Conservation (phyloP, 306 rosid genomes). For the Quercus glauca region DNA sequence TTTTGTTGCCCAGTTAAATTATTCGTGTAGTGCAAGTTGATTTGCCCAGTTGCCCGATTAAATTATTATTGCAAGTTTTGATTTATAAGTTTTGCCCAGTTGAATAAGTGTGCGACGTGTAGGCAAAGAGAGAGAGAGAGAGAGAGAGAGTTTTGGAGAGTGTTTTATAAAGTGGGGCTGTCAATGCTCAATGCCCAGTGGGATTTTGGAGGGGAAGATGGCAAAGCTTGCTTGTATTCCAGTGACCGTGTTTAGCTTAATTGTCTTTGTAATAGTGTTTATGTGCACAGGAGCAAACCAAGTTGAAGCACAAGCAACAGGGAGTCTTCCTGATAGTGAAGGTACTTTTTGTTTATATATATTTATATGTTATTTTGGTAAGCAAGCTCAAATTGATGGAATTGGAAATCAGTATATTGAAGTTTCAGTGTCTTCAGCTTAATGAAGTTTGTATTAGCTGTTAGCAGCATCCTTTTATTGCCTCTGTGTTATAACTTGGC, state of each 20-base stretch:
- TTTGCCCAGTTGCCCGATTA: too few species aligned
- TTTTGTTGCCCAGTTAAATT: too few species aligned
- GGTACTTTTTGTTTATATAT: constrained; percentile 5
- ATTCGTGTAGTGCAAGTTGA: too few species aligned
- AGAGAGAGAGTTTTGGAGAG: too few species aligned
- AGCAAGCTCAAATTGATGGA: background rate
- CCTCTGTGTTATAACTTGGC: too few species aligned
- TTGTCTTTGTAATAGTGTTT: background rate
- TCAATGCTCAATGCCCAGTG: background rate
- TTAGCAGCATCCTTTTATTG: too few species aligned
- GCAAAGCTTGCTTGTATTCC: background rate
- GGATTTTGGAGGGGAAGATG: background rate
- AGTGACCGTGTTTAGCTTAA: background rate
- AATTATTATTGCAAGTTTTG: too few species aligned
- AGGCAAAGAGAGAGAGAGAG: too few species aligned
- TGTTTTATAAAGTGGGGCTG: background rate
- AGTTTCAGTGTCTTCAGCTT: background rate
- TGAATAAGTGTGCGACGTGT: too few species aligned
- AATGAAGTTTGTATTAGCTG: background rate
- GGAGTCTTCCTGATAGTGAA: constrained; percentile 22
- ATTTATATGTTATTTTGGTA: background rate
- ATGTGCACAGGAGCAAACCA: constrained; percentile 1
- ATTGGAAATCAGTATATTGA: background rate
- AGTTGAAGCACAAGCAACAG: constrained; percentile 15
- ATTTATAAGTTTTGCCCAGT: too few species aligned